Conservation (phyloP, 2,329 filamentous ascomycete species). For the Ophiosphaerella herpotricha region DNA sequence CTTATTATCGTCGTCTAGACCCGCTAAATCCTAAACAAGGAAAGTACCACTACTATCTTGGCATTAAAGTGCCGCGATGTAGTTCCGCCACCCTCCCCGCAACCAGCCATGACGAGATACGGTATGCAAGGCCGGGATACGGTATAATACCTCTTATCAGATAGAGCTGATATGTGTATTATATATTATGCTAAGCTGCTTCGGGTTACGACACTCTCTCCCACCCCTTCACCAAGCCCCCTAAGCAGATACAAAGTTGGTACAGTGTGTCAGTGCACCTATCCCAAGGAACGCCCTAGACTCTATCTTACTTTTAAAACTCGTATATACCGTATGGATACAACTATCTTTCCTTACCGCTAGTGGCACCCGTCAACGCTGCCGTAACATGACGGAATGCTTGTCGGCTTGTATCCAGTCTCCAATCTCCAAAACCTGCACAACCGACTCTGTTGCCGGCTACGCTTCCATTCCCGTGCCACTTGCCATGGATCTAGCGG, state of each 20-base stretch:
- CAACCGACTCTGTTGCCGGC: constrained; percentile 34
- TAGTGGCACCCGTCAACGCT: constrained; percentile 16
- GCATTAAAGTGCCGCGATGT: constrained; percentile 28
- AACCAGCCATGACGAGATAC: constrained; percentile 3
- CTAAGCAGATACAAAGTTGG: too few species aligned
- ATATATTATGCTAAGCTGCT: too few species aligned
- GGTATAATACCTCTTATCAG: too few species aligned
- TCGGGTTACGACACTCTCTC: too few species aligned
- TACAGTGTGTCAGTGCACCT: too few species aligned
- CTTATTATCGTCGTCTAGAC: neutral
- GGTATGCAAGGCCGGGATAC: too few species aligned
- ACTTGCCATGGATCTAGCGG: constrained; percentile 26
- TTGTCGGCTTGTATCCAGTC: constrained; percentile 12
- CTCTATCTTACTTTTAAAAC: too few species aligned
- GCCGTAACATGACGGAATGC: constrained; percentile 35
- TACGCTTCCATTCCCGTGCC: constrained; percentile 24
- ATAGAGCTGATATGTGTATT: too few species aligned
- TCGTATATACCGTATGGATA: too few species aligned
- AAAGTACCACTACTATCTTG: constrained; percentile 8
- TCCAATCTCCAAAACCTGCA: constrained; percentile 14
- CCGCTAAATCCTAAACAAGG: neutral
- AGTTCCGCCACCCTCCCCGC: constrained; percentile 32
- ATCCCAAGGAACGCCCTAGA: too few species aligned
- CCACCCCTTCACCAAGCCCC: too few species aligned
- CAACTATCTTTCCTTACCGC: too few species aligned